Evolutionary conservation across 1,139 yeast genomes (phyloP).

Genomic region (Lodderomyces margitis): DNA sequence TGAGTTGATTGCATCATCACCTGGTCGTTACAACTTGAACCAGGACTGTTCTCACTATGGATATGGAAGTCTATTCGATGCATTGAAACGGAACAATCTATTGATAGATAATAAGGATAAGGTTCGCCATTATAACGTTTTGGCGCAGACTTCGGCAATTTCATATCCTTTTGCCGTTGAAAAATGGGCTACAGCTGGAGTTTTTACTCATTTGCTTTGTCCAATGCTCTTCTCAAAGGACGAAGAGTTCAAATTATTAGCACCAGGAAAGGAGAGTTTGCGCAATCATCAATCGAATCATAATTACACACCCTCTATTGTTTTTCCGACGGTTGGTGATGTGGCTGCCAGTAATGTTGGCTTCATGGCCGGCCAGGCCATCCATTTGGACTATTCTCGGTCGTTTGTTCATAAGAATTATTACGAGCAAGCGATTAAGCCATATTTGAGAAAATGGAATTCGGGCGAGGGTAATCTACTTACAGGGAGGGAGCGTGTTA

Average conservation of each 20-base stretch:
- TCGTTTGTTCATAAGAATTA: conserved; percentile 24
- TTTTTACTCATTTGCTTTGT: conserved; percentile 55
- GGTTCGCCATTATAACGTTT: conserved; percentile 27
- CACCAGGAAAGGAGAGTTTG: conserved; percentile 30
- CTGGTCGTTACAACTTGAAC: conserved; percentile 34
- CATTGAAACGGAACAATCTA: conserved; percentile 33
- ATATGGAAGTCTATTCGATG: conserved; percentile 47
- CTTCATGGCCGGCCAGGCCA: conserved; percentile 51
- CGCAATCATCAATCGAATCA: conserved; percentile 23
- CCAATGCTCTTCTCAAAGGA: conserved; percentile 36
- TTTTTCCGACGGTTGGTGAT: conserved; percentile 57
- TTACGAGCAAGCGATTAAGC: conserved; percentile 32
- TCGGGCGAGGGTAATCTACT: conserved; percentile 15
- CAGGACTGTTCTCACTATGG: conserved; percentile 40
- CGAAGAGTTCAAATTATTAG: conserved; percentile 18
- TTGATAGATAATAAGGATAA: conserved; percentile 20
- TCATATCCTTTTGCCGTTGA: conserved; percentile 49
- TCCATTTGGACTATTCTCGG: conserved; percentile 45
- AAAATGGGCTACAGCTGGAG: conserved; percentile 36
- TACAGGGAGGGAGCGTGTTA: conserved; percentile 31
- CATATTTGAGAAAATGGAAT: conserved; percentile 36
- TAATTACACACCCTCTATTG: conserved; percentile 44
- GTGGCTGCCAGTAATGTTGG: conserved; percentile 45
- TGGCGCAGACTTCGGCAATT: conserved; percentile 60
- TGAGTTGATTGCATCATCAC: conserved; percentile 58